Conservation (phyloP, 371 early-diverging fungal genomes). For the Actinomortierella ambigua region DNA sequence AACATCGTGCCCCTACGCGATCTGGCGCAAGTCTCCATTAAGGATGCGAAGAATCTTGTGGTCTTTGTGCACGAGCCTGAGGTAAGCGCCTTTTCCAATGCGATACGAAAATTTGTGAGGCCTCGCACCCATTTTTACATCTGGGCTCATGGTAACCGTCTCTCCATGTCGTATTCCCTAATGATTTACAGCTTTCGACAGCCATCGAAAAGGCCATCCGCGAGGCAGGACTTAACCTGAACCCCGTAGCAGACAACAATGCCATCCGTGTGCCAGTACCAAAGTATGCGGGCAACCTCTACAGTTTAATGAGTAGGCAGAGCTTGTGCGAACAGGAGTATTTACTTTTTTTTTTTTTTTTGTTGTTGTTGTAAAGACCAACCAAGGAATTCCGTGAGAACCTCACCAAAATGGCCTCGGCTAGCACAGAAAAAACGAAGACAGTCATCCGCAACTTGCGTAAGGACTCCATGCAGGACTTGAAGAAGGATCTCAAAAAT, state of each 20-base stretch:
- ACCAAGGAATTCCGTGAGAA: slow-evolving; percentile 84
- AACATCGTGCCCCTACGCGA: slow-evolving; percentile 64
- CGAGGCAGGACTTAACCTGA: slow-evolving; percentile 79
- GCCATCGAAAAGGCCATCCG: slow-evolving; percentile 86
- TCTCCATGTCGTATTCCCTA: not conserved
- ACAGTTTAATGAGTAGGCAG: too few relatives aligned
- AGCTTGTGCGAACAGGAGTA: not conserved
- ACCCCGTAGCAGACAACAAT: slow-evolving; percentile 77
- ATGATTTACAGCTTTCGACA: slow-evolving; percentile 55
- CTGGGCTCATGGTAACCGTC: not conserved
- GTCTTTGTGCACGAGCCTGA: slow-evolving; percentile 82
- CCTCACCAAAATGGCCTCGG: slow-evolving; percentile 68
- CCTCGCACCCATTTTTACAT: not conserved
- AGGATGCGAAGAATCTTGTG: slow-evolving; percentile 87
- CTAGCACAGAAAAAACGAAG: slow-evolving; percentile 73
- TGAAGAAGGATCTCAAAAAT: slow-evolving; percentile 70
- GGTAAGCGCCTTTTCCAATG: slow-evolving; percentile 47
- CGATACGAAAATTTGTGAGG: not conserved
- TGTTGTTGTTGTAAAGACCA: slow-evolving; percentile 49
- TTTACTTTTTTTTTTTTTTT: slow-evolving; percentile 7
- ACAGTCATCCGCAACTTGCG: slow-evolving; percentile 69
- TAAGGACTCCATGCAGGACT: slow-evolving; percentile 75
- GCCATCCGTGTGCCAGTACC: slow-evolving; percentile 85
- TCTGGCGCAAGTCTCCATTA: slow-evolving; percentile 82
- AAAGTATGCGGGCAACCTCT: slow-evolving; percentile 69